Conservation (phyloP, 1,139 yeast genomes). For the Diutina rugosa region DNA sequence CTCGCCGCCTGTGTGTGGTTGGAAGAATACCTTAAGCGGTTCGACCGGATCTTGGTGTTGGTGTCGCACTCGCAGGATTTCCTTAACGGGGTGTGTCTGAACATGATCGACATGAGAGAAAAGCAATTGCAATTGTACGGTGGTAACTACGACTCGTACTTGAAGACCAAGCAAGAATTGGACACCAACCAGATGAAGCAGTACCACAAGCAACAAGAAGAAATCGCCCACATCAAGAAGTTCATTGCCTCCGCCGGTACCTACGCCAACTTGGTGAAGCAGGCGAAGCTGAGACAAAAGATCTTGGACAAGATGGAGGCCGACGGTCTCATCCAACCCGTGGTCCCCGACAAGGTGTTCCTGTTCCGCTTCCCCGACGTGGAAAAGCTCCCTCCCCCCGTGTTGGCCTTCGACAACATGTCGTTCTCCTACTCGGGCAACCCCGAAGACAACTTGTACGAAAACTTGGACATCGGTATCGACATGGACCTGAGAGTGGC, state of each 20-base stretch:
- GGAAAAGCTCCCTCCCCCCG: constrained; percentile 98
- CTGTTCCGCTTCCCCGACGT: constrained; percentile 91
- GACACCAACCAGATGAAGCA: constrained; percentile 98
- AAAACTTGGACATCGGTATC: constrained; percentile 88
- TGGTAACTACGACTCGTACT: constrained; percentile 97
- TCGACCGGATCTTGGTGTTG: constrained; percentile 83
- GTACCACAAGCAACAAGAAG: constrained; percentile 95
- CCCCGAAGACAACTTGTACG: constrained; percentile 78
- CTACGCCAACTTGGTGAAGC: constrained; percentile 95
- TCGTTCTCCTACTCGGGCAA: constrained; percentile 87
- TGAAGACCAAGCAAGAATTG: constrained; percentile 85
- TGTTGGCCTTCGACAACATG: constrained; percentile 89
- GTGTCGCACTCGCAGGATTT: constrained; percentile 99
- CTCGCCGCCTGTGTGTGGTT: constrained; percentile 99
- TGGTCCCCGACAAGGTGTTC: constrained; percentile 84
- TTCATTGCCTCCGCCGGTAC: constrained; percentile 99
- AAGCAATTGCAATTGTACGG: constrained; percentile 65
- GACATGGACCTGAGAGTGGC: constrained; percentile 99
- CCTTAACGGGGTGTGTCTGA: constrained; percentile 96
- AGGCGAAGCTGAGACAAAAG: constrained; percentile 98
- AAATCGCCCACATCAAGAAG: constrained; percentile 94
- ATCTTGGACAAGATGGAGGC: constrained; percentile 99
- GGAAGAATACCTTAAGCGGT: constrained; percentile 93
- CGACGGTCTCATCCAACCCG: constrained; percentile 92
- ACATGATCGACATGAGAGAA: constrained; percentile 95